These are phyloP conservation scores for Melaleuca alternifolia DNA, from an alignment of 345 rosid species.

Conservation along the genomic window DNA sequence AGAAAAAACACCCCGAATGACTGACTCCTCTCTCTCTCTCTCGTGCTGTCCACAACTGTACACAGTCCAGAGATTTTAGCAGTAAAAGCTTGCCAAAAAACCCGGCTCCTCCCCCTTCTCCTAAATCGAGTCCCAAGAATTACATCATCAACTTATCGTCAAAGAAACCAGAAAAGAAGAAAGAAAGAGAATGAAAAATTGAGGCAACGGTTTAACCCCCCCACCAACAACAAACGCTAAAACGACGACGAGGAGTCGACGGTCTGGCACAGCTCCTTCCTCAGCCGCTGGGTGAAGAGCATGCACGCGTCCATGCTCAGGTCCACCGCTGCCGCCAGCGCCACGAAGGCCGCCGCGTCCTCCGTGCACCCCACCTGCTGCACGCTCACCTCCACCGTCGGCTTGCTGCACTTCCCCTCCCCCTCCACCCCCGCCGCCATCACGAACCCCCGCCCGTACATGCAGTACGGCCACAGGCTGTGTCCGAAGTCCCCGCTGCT, in stretches of 20 bases:
- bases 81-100: not conserved
- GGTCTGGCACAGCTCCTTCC: slow-evolving; percentile 67
- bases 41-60: slow-evolving; percentile 1
- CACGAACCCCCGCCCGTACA: slow-evolving; percentile 66
- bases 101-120: not conserved
- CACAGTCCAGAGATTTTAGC: slow-evolving; percentile 8
- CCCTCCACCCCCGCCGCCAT: slow-evolving; percentile 88
- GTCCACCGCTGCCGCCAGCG: slow-evolving; percentile 83
- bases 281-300: slow-evolving; percentile 74
- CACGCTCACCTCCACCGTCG: slow-evolving; percentile 78
- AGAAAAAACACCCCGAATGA: slow-evolving; percentile 5
- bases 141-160: not conserved
- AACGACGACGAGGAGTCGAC: not conserved
- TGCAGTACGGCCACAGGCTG: slow-evolving; percentile 59
- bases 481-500: slow-evolving; percentile 69
- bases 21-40: not conserved
- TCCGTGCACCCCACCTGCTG: slow-evolving; percentile 89
- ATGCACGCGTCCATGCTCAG: slow-evolving; percentile 90
- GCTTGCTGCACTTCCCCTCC: slow-evolving; percentile 78
- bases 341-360: slow-evolving; percentile 93
- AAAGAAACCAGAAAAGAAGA: not conserved
- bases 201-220: not conserved
- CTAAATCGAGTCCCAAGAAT: not conserved
- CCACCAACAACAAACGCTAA: not conserved
- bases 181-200: not conserved